These are phyloP conservation scores for Alternaria incomplexa DNA, from an alignment of 2,329 filamentous ascomycete genomes.

Conservation along the genomic window DNA sequence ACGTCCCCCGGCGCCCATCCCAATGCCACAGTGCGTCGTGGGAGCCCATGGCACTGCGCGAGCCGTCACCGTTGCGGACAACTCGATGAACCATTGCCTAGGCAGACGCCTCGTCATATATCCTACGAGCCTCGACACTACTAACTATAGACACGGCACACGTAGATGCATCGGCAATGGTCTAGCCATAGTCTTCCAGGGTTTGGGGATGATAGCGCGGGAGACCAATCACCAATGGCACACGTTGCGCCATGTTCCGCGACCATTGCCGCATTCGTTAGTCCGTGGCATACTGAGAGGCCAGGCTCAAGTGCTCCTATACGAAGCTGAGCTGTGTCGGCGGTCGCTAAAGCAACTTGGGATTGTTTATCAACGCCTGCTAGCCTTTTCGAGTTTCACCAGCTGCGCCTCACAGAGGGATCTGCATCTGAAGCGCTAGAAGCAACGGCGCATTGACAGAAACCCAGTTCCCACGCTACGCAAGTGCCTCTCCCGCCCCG, in stretches of 20 bases:
- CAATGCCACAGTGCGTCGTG: background rate
- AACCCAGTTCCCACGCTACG: conserved; percentile 17
- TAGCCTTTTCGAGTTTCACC: conserved; percentile 6
- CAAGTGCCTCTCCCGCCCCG: conserved; percentile 15
- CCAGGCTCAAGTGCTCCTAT: conserved; percentile 1
- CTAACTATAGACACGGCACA: conserved; percentile 10
- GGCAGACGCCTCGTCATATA: background rate
- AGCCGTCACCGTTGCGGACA: background rate
- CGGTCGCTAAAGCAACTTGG: conserved; percentile 7
- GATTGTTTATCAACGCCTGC: conserved; percentile 13
- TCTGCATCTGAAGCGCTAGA: conserved; percentile 12
- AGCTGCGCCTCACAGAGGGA: conserved; percentile 5
- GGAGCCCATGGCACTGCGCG: background rate
- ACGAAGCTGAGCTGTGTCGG: conserved; percentile 8
- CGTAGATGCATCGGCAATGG: background rate
- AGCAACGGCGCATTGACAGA: conserved; percentile 14
- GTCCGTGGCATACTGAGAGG: background rate
- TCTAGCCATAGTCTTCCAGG: background rate
- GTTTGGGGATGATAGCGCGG: conserved; percentile 2
- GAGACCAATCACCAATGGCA: conserved; percentile 6
- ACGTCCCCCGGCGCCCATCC: background rate
- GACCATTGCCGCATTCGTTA: conserved; percentile 11
- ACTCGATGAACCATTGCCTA: background rate
- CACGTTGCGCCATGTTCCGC: conserved; percentile 1
- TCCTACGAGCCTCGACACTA: background rate